A percentile compares a stretch with the other conserved stretches of the same genome.
Conservation (phyloP, 441 rosid genomes). For the Brassica hybrid region DNA sequence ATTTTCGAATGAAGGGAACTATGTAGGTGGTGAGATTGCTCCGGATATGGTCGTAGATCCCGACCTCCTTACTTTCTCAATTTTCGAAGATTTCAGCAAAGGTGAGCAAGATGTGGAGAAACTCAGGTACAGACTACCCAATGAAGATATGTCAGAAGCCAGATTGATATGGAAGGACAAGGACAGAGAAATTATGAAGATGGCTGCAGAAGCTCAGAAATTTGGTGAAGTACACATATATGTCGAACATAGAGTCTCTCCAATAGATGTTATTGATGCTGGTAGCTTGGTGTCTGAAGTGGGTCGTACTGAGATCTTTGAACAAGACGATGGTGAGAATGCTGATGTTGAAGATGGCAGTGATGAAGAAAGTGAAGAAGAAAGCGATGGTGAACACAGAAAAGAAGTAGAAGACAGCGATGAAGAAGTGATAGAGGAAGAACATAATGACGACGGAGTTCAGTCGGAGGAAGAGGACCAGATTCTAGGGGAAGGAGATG, state of each 20-base stretch:
- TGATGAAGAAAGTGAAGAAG: not conserved
- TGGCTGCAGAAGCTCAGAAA: not conserved
- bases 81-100: not conserved
- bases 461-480: no score
- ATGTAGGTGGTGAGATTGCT: not conserved
- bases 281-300: not conserved
- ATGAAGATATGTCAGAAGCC: not conserved
- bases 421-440: not conserved
- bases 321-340: not conserved
- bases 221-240: not conserved
- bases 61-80: not conserved
- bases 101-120: not conserved
- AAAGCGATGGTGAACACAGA: not conserved
- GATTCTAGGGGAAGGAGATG: no score
- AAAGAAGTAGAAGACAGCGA: not conserved
- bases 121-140: not conserved
- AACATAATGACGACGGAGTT: no score
- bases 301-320: not conserved
- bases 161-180: not conserved
- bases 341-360: not conserved
- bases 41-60: not conserved
- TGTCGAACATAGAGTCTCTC: not conserved
- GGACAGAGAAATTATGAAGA: not conserved
- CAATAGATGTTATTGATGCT: not conserved
- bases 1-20: not conserved